These are phyloP conservation scores for Mycena epipterygia DNA, from an alignment of 768 basidiomycete genomes.

Conservation along the genomic window DNA sequence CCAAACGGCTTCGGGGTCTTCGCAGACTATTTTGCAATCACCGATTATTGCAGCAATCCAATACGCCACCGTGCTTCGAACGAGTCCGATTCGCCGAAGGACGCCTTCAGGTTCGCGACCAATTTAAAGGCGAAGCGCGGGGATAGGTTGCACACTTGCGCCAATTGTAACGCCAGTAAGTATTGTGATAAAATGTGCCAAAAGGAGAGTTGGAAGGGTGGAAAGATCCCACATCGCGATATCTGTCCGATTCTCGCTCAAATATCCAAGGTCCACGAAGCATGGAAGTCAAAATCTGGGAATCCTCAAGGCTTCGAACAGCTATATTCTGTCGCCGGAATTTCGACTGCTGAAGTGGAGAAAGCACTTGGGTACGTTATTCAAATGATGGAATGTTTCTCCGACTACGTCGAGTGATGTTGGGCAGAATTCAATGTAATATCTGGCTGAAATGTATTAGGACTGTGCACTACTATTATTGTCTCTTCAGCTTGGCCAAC, in stretches of 20 bases:
- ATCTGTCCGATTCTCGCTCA: neutral
- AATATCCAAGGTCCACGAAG: neutral
- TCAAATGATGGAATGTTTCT: constrained; percentile 1
- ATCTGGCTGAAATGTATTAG: no score
- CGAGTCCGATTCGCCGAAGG: neutral
- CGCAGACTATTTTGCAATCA: neutral
- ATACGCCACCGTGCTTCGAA: neutral
- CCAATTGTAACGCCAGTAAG: neutral
- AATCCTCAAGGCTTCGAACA: neutral
- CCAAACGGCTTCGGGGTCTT: neutral
- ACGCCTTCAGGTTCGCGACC: neutral
- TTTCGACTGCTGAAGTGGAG: neutral
- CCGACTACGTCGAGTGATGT: constrained; percentile 7
- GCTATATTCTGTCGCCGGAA: neutral
- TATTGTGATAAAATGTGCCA: neutral
- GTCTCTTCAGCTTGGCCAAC: no score
- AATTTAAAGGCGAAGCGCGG: neutral
- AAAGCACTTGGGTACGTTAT: neutral
- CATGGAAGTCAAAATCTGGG: neutral
- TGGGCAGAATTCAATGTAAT: neutral
- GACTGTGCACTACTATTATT: no score
- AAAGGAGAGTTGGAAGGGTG: constrained; percentile 1
- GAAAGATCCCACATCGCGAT: neutral
- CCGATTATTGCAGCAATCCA: neutral
- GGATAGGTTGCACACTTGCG: neutral